Percentiles rank a stretch among this genome's conserved stretches.
Conservation (phyloP, 441 rosid species). For the Arabidopsis hybrid region DNA sequence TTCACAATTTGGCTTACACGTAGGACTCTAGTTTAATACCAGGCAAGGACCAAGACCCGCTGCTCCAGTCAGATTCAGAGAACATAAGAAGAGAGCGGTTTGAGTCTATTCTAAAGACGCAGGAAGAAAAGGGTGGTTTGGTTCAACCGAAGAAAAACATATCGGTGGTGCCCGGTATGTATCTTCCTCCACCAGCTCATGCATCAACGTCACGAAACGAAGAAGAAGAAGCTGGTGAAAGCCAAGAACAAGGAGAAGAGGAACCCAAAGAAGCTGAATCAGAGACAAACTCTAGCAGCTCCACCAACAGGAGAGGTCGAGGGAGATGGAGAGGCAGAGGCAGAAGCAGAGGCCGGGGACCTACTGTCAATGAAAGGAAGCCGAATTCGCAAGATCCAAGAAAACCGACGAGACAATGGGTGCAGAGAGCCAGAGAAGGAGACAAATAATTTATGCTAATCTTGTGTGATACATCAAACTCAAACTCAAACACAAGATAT, state of each 20-base stretch:
- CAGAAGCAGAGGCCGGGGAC: slow-evolving; percentile 24
- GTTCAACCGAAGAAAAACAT: slow-evolving; percentile 66
- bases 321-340: slow-evolving; percentile 43
- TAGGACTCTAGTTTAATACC: slow-evolving; percentile 46
- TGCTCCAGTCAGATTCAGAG: slow-evolving; percentile 62
- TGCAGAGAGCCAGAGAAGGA: slow-evolving; percentile 38
- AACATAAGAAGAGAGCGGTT: slow-evolving; percentile 68
- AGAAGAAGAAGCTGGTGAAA: slow-evolving; percentile 45
- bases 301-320: slow-evolving; percentile 49
- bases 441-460: slow-evolving; percentile 26
- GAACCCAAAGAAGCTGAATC: slow-evolving; percentile 30
- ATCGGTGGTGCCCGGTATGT: slow-evolving; percentile 72
- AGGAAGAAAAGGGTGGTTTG: slow-evolving; percentile 70
- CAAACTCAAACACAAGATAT: slow-evolving; percentile 15
- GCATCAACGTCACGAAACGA: slow-evolving; percentile 37
- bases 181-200: slow-evolving; percentile 57
- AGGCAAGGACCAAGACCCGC: slow-evolving; percentile 40
- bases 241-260: slow-evolving; percentile 41
- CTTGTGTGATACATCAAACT: slow-evolving; percentile 21
- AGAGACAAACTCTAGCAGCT: slow-evolving; percentile 47
- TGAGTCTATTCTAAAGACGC: slow-evolving; percentile 62
- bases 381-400: slow-evolving; percentile 40
- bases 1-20: slow-evolving; percentile 6
- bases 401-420: slow-evolving; percentile 41
- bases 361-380: slow-evolving; percentile 31